Conservation (phyloP, 1,284 basidiomycete genomes). For the Phenoliferia sp. region DNA sequence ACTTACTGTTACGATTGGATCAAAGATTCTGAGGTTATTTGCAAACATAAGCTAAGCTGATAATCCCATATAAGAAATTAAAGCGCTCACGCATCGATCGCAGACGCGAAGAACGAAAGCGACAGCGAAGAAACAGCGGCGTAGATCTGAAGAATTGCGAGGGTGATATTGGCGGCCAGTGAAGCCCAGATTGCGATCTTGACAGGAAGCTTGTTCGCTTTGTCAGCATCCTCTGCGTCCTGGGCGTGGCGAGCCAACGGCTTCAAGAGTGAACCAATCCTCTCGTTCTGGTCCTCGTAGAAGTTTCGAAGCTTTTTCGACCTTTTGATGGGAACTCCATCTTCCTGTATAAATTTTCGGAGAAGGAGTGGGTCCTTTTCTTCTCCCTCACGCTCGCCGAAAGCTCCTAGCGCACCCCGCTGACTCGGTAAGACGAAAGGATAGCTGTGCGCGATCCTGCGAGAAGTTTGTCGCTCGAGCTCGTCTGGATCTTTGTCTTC, state of each 20-base stretch:
- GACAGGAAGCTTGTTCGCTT: conserved; percentile 55
- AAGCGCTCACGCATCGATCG: too few relatives aligned
- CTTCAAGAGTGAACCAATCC: conserved; percentile 78
- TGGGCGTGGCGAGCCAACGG: conserved; percentile 78
- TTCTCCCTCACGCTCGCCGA: not conserved
- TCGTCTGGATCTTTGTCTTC: not conserved
- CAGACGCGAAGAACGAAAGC: conserved; percentile 66
- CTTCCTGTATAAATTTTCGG: not conserved
- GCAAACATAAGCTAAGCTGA: too few relatives aligned
- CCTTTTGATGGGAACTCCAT: not conserved
- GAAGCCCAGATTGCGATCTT: conserved; percentile 74
- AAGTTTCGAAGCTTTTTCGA: conserved; percentile 36
- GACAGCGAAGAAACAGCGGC: conserved; percentile 81
- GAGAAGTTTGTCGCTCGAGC: not conserved
- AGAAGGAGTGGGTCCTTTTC: not conserved
- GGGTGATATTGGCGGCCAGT: conserved; percentile 38
- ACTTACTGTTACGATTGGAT: conserved; percentile 60
- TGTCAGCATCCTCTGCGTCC: conserved; percentile 62
- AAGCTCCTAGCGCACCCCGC: not conserved
- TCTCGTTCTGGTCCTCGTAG: conserved; percentile 79
- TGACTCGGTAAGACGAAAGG: not conserved
- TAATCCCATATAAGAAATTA: too few relatives aligned
- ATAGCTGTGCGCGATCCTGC: not conserved
- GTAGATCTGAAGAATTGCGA: conserved; percentile 50
- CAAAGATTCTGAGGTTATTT: too few relatives aligned